Evolutionary conservation across 2,329 filamentous ascomycete species (phyloP).

Genomic region (Periconia sp.): DNA sequence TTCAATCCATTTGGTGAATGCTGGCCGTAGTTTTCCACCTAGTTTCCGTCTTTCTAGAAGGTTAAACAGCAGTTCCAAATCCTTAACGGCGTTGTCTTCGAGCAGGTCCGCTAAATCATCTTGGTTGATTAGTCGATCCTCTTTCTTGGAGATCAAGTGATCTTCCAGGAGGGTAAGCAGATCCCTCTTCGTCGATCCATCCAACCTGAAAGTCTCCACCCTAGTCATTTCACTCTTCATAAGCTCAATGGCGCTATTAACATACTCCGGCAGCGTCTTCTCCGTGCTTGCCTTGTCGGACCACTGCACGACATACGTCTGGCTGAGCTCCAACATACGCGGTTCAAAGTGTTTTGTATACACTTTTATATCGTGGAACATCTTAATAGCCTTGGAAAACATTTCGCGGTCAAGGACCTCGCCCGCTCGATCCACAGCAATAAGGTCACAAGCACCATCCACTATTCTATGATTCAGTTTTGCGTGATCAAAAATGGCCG

Average conservation of each 20-base stretch:
- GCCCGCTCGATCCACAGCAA: slow-evolving; percentile 68
- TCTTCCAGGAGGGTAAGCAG: slow-evolving; percentile 73
- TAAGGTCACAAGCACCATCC: slow-evolving; percentile 74
- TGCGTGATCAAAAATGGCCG: slow-evolving; percentile 57
- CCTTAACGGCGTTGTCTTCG: slow-evolving; percentile 66
- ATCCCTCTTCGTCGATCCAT: slow-evolving; percentile 77
- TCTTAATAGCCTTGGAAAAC: slow-evolving; percentile 74
- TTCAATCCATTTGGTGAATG: slow-evolving; percentile 80
- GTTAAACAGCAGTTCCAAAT: slow-evolving; percentile 75
- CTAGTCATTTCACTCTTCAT: slow-evolving; percentile 72
- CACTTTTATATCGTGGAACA: slow-evolving; percentile 82
- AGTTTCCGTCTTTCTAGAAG: slow-evolving; percentile 73
- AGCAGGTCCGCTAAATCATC: slow-evolving; percentile 73
- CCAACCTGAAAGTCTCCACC: slow-evolving; percentile 79
- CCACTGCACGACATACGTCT: slow-evolving; percentile 69
- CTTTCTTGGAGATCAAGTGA: slow-evolving; percentile 69
- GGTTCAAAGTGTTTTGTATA: slow-evolving; percentile 82
- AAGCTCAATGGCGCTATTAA: slow-evolving; percentile 67
- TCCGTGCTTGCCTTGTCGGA: slow-evolving; percentile 65
- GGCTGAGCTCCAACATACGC: slow-evolving; percentile 67
- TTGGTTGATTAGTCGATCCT: slow-evolving; percentile 59
- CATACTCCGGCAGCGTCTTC: slow-evolving; percentile 71
- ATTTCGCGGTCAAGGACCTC: slow-evolving; percentile 60
- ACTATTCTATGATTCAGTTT: slow-evolving; percentile 57
- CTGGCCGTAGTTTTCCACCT: slow-evolving; percentile 67